Evolutionary conservation across 305 asterid species (phyloP), one percentile per base, ranked within the genome.

Genomic region (Rubia peregrina): DNA sequence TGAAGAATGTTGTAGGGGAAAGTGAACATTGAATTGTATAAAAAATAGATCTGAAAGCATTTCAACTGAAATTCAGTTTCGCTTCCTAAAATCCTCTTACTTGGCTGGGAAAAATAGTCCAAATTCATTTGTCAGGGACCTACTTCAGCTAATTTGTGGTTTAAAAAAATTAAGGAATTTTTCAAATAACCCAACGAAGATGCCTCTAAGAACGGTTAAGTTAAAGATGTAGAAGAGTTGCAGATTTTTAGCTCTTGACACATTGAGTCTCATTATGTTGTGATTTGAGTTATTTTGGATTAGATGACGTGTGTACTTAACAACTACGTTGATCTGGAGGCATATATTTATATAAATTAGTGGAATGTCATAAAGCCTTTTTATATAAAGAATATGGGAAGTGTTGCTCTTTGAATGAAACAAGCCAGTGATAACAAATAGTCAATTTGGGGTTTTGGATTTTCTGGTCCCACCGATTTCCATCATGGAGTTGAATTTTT

Each of bases 231-330:
- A 16, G 46, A 51, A 63, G 42, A 69, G 73, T 77, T 72, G 51
- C 65, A 70, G 67, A 66, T 74, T 51, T 53, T 75, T 22, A 78
- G 90, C 98, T 97, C 86, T 85, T 74, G 79, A 44, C 71, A 92
- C 86, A 72, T 90, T 90, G 71, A 93, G 98, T 77, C 74, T 77
- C 85, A 73, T 93, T 71, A 90, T 89, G 82, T 93, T 97, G 79
- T 90, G 90, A 74, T 90, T 90, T 80, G 98, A 97, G 83, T 84
- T 93, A 84, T 85, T 93, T 85, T 85, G 95, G 75, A 93, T 93
- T 71, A 89, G 86, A 49, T 91, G 88, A 22, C 98, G 88, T 97
- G 89, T 92, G 81, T 92, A 92, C 75, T 92, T 97, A 71, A 92
- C 80, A 79, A 89, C 98, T 86, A 92, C 89, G 83, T 92, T 92